phyloP scores from a whole-genome alignment of 805 yeast species.

The Cyberlindnera nakhonratchasimensis region DNA sequence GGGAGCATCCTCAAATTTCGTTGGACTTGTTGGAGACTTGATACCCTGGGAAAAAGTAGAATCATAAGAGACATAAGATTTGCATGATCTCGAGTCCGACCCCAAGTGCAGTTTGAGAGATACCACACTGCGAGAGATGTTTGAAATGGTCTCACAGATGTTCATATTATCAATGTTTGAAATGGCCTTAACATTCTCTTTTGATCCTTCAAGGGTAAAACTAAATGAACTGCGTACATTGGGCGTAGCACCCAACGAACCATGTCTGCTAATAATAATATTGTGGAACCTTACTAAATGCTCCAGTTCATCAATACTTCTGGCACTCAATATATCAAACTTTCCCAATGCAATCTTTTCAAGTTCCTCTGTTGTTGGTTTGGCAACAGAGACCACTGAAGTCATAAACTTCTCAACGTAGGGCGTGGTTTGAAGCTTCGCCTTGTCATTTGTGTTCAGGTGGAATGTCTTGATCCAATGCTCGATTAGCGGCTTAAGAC shows the following conservation, averaged over 20 bases:
- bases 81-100: constrained; percentile 13
- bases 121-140: constrained; percentile 24
- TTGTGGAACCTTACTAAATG: constrained; percentile 47
- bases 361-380: constrained; percentile 29
- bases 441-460: constrained; percentile 11
- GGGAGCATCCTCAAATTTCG: constrained; percentile 20
- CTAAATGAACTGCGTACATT: constrained; percentile 17
- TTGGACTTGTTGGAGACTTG: constrained; percentile 4
- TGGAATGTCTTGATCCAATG: constrained; percentile 23
- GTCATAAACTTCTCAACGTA: constrained; percentile 26
- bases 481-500: constrained; percentile 23
- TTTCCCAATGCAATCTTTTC: constrained; percentile 38
- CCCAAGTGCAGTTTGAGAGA: constrained; percentile 20
- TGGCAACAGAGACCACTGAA: constrained; percentile 28
- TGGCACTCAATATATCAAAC: constrained; percentile 64
- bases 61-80: constrained; percentile 59
- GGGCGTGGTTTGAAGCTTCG: constrained; percentile 9
- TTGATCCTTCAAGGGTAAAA: constrained; percentile 19
- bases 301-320: constrained; percentile 68
- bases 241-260: constrained; percentile 8
- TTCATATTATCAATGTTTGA: constrained; percentile 30
- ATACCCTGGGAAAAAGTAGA: constrained; percentile 34
- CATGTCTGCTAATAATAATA: constrained; percentile 30
- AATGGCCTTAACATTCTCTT: constrained; percentile 4
- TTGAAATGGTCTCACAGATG: constrained; percentile 27